Conservation (phyloP, 2,329 filamentous ascomycete genomes). For the Arthrobotrys sphaeroides region DNA sequence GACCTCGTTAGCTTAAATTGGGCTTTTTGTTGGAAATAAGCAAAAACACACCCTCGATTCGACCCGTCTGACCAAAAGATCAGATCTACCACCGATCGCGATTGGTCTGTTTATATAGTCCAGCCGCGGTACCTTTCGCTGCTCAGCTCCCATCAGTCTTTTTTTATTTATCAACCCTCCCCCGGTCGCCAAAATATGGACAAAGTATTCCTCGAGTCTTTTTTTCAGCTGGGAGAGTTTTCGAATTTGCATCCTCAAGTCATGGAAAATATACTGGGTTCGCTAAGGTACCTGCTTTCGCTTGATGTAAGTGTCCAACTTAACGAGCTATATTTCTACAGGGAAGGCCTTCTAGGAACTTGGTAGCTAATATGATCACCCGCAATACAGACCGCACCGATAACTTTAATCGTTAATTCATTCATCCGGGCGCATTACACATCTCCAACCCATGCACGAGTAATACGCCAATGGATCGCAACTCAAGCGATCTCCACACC, state of each 20-base stretch:
- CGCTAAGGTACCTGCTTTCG: slow-evolving; percentile 38
- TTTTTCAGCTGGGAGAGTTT: slow-evolving; percentile 30
- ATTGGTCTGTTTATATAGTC: slow-evolving; percentile 20
- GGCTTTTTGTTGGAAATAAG: background rate
- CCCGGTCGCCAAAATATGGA: slow-evolving; percentile 9
- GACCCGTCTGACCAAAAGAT: background rate
- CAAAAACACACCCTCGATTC: background rate
- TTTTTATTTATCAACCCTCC: background rate
- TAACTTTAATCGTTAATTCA: slow-evolving; percentile 18
- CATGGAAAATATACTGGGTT: slow-evolving; percentile 35
- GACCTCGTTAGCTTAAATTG: background rate
- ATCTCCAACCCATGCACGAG: background rate
- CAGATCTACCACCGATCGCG: background rate
- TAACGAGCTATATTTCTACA: background rate
- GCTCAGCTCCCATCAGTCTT: background rate
- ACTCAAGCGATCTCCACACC: slow-evolving; percentile 1
- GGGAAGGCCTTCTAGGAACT: background rate
- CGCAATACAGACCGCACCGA: slow-evolving; percentile 18
- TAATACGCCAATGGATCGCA: slow-evolving; percentile 17
- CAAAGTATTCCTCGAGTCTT: slow-evolving; percentile 17
- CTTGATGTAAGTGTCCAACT: slow-evolving; percentile 41
- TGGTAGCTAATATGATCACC: background rate
- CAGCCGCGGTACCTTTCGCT: slow-evolving; percentile 1
- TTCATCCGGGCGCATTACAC: slow-evolving; percentile 5
- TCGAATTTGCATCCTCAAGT: slow-evolving; percentile 32